Percentiles rank a stretch among this genome's conserved stretches.
phyloP scores from a whole-genome alignment of 2,329 filamentous ascomycete genomes.

The Penicillium crustosum region DNA sequence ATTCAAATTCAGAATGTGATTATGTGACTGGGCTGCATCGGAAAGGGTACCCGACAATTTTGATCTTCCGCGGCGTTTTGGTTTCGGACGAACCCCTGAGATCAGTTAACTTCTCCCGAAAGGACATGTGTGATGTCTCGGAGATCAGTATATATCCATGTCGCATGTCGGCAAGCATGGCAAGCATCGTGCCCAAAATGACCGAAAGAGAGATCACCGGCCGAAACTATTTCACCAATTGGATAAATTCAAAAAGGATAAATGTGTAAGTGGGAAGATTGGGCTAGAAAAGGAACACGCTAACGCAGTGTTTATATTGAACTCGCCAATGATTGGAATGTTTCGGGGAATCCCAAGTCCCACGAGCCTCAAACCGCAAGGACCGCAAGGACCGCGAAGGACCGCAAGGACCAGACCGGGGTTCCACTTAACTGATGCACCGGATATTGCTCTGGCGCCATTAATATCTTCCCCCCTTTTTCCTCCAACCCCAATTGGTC shows the following conservation, averaged over 20 bases:
- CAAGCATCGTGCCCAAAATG: not conserved
- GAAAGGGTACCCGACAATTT: not conserved
- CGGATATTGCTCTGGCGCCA: conserved; percentile 21
- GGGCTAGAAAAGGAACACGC: not conserved
- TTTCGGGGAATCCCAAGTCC: not conserved
- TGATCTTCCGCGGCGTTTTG: not conserved
- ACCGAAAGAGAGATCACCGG: conserved; percentile 1
- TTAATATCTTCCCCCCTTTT: conserved; percentile 1
- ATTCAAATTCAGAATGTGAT: not conserved
- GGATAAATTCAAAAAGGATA: not conserved
- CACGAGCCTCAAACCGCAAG: conserved; percentile 1
- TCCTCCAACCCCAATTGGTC: conserved; percentile 6
- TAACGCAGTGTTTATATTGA: conserved; percentile 10
- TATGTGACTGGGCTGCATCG: not conserved
- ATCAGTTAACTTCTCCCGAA: not conserved
- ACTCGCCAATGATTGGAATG: conserved; percentile 4
- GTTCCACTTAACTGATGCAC: conserved; percentile 32
- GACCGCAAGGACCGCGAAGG: conserved; percentile 1
- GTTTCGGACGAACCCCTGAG: conserved; percentile 2
- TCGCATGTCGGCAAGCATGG: conserved; percentile 4
- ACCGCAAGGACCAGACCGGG: not conserved
- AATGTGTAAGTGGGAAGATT: not conserved
- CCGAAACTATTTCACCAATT: conserved; percentile 3
- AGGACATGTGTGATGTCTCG: conserved; percentile 1
- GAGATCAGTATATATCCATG: not conserved